phyloP scores from a whole-genome alignment of 371 early-diverging fungal species.

The Polyrhizophydium stewartii region DNA sequence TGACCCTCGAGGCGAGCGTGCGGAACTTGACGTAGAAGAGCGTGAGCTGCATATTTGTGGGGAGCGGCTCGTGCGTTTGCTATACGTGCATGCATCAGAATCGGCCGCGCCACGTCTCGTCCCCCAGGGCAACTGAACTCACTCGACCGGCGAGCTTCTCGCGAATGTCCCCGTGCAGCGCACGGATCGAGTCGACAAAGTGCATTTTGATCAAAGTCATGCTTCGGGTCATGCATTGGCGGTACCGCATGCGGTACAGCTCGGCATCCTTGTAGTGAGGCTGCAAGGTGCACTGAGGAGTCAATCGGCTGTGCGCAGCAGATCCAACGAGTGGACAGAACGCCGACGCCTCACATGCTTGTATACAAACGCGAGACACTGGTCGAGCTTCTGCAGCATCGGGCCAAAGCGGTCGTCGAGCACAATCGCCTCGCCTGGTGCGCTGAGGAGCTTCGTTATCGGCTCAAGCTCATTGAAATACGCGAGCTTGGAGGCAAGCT shows the following conservation, averaged over 20 bases:
- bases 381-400: conserved; percentile 69
- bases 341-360: conserved; percentile 51
- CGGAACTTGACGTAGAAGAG: conserved; percentile 77
- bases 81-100: background rate
- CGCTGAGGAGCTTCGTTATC: conserved; percentile 68
- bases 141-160: conserved; percentile 36
- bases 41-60: conserved; percentile 30
- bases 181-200: conserved; percentile 62
- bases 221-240: conserved; percentile 85
- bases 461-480: conserved; percentile 81
- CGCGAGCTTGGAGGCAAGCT: conserved; percentile 54
- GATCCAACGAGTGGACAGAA: background rate
- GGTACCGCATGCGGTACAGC: conserved; percentile 82
- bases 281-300: conserved; percentile 34
- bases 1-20: conserved; percentile 58
- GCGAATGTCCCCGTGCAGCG: conserved; percentile 56
- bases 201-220: conserved; percentile 88
- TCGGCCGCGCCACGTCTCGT: background rate
- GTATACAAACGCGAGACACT: conserved; percentile 73
- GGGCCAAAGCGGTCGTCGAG: conserved; percentile 71
- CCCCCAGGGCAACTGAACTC: conserved; percentile 1
- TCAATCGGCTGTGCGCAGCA: too few relatives aligned
- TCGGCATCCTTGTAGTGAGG: conserved; percentile 77
- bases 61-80: conserved; percentile 12
- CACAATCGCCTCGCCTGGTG: conserved; percentile 80